Evolutionary conservation across 208 protist species (phyloP).

Genomic region (Leptomonas pyrrhocoris): DNA sequence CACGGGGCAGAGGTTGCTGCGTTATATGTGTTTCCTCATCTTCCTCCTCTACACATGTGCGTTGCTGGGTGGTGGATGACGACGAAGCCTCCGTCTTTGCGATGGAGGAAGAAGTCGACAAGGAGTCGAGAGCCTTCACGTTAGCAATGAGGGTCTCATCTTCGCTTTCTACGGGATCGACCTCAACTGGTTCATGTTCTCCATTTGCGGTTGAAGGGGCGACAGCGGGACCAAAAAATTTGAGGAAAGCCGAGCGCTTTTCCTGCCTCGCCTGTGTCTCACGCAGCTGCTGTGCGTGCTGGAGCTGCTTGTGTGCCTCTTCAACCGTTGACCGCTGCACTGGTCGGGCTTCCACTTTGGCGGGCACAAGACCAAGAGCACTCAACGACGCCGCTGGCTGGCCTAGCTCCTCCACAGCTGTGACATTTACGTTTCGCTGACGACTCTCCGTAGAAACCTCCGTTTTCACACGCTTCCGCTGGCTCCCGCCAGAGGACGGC

Average conservation of each 20-base stretch:
- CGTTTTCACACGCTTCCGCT: constrained; percentile 16
- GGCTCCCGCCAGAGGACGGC: neutral
- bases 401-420: no score
- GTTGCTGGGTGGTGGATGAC: neutral
- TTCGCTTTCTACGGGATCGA: neutral
- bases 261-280: constrained; percentile 8
- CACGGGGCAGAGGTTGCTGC: neutral
- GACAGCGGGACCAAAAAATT: constrained; percentile 40
- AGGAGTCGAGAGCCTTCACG: neutral
- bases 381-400: neutral
- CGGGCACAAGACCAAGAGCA: neutral
- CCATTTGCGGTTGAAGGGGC: neutral
- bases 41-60: neutral
- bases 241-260: constrained; percentile 30
- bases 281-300: neutral
- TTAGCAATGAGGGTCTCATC: neutral
- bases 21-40: constrained; percentile 1
- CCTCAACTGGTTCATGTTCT: neutral
- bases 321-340: constrained; percentile 12
- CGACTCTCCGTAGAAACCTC: neutral
- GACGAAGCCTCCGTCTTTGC: no score
- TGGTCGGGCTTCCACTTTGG: neutral
- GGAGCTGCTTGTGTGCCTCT: neutral
- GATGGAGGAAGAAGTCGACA: no score
- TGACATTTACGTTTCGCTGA: neutral